Percentiles rank a stretch among this genome's conserved stretches.
phyloP scores from a whole-genome alignment of 139 green algal species.

The Pedinophyceae sp. region DNA sequence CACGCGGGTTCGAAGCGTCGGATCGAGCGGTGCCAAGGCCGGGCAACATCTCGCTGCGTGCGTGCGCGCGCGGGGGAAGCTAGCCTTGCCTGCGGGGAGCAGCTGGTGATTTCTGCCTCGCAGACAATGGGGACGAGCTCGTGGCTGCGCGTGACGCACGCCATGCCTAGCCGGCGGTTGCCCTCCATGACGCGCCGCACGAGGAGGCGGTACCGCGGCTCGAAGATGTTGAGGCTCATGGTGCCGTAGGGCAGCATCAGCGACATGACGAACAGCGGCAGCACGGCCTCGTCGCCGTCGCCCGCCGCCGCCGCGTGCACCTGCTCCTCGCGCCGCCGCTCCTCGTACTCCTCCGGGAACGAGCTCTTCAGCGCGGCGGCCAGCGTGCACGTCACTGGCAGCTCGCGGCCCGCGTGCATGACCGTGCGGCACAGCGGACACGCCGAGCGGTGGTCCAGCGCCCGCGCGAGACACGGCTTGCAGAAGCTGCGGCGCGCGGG shows the following conservation, averaged over 20 bases:
- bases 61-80: not conserved
- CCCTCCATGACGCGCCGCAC: conserved; percentile 63
- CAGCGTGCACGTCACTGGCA: conserved; percentile 50
- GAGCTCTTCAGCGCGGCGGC: conserved; percentile 35
- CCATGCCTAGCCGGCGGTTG: conserved; percentile 56
- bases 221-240: conserved; percentile 90
- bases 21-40: not conserved
- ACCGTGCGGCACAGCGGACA: conserved; percentile 55
- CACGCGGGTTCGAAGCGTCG: not conserved
- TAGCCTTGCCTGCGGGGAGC: not conserved
- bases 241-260: conserved; percentile 62
- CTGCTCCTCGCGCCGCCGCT: conserved; percentile 17
- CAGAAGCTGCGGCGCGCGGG: too few relatives aligned
- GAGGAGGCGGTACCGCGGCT: conserved; percentile 83
- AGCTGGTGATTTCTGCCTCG: conserved; percentile 2
- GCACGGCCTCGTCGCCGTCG: conserved; percentile 3
- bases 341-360: conserved; percentile 56
- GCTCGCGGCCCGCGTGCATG: conserved; percentile 6
- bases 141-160: conserved; percentile 12
- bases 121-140: conserved; percentile 9
- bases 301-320: not conserved
- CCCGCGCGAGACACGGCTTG: conserved; percentile 44
- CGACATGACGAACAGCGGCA: conserved; percentile 87
- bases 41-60: conserved; percentile 2
- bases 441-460: conserved; percentile 52